These are phyloP conservation scores for Triadica sebifera DNA, from an alignment of 345 rosid species.

Conservation along the genomic window DNA sequence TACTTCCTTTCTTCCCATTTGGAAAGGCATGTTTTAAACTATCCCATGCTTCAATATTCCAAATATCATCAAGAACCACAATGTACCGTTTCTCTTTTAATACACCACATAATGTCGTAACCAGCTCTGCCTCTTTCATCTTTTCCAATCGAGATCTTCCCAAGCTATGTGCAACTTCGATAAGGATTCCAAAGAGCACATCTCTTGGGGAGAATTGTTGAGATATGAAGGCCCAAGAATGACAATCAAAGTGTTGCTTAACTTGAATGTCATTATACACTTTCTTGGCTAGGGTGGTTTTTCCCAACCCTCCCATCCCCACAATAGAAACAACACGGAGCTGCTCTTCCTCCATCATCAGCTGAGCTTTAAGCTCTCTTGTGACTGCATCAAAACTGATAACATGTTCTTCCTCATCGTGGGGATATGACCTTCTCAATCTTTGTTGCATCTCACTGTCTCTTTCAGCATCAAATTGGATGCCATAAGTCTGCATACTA, in stretches of 20 bases:
- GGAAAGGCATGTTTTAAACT: background rate
- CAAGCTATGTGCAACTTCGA: background rate
- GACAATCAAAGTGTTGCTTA: background rate
- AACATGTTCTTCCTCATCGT: background rate
- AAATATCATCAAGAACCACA: slow-evolving; percentile 20
- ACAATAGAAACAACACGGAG: background rate
- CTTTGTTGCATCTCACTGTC: background rate
- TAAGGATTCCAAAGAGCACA: background rate
- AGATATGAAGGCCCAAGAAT: slow-evolving; percentile 1
- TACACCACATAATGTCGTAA: background rate
- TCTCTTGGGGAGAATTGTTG: background rate
- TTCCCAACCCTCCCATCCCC: slow-evolving; percentile 19
- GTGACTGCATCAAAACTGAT: background rate
- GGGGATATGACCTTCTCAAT: background rate
- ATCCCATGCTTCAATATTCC: slow-evolving; percentile 16
- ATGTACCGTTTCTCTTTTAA: background rate
- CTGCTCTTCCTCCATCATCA: background rate
- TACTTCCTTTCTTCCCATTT: slow-evolving; percentile 3
- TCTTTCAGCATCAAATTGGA: background rate
- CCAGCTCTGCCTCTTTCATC: background rate
- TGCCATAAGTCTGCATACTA: background rate
- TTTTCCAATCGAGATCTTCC: background rate
- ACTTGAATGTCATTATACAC: background rate
- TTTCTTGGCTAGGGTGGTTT: slow-evolving; percentile 14
- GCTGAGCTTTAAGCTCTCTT: background rate